phyloP scores from a whole-genome alignment of 2,329 filamentous ascomycete genomes.

The Pyrenochaeta sp. region DNA sequence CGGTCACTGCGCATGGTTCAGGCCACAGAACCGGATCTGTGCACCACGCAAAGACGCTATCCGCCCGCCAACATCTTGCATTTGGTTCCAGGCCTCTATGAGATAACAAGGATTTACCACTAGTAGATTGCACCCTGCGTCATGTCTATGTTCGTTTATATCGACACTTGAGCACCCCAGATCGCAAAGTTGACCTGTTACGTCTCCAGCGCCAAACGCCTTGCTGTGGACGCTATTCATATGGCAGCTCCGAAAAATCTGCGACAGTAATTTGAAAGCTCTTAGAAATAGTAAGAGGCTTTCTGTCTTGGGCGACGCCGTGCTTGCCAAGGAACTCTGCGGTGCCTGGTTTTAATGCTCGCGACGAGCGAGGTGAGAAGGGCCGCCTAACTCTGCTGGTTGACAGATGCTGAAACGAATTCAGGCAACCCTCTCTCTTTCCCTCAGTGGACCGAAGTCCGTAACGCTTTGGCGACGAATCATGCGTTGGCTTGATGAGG shows the following conservation, averaged over 20 bases:
- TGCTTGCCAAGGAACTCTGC: conserved; percentile 12
- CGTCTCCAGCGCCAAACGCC: conserved; percentile 15
- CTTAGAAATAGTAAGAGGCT: conserved; percentile 20
- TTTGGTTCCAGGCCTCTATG: too few relatives aligned
- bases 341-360: conserved; percentile 17
- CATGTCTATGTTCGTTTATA: neutral
- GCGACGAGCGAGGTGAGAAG: conserved; percentile 8
- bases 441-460: conserved; percentile 11
- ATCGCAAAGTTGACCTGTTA: conserved; percentile 13
- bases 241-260: conserved; percentile 8
- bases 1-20: conserved; percentile 3
- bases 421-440: conserved; percentile 2
- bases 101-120: too few relatives aligned
- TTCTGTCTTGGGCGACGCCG: conserved; percentile 15
- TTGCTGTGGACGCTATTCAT: conserved; percentile 20
- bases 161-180: conserved; percentile 6
- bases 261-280: neutral
- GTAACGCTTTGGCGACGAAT: conserved; percentile 6
- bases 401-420: neutral
- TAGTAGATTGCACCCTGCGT: too few relatives aligned
- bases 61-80: too few relatives aligned
- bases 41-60: too few relatives aligned
- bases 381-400: too few relatives aligned
- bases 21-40: neutral
- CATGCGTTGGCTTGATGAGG: conserved; percentile 3